phyloP scores from a whole-genome alignment of 2,329 filamentous ascomycete species.

The Colletotrichum truncatum region DNA sequence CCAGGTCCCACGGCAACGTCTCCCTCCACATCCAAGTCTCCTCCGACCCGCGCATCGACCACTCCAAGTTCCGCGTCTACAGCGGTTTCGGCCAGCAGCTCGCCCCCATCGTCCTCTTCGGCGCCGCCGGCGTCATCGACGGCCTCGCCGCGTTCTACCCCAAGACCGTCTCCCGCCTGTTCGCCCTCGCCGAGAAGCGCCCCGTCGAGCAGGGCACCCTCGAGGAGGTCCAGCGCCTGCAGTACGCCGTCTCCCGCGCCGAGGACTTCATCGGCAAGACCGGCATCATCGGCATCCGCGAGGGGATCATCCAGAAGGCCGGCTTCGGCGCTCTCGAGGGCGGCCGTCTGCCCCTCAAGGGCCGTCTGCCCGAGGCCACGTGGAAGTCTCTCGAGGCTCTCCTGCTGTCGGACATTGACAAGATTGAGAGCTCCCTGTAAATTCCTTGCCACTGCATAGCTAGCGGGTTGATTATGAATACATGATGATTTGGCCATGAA shows the following conservation, averaged over 20 bases:
- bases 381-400: slow-evolving; percentile 39
- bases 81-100: slow-evolving; percentile 74
- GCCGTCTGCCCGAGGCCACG: slow-evolving; percentile 63
- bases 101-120: slow-evolving; percentile 69
- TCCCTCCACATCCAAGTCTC: slow-evolving; percentile 71
- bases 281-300: slow-evolving; percentile 72
- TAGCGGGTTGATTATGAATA: not conserved
- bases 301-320: slow-evolving; percentile 65
- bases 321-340: slow-evolving; percentile 67
- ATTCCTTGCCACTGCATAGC: not conserved
- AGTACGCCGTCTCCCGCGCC: slow-evolving; percentile 68
- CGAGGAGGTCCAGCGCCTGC: slow-evolving; percentile 64
- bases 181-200: slow-evolving; percentile 51
- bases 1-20: slow-evolving; percentile 68
- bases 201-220: slow-evolving; percentile 51
- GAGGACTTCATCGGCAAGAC: slow-evolving; percentile 70
- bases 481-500: not conserved
- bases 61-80: slow-evolving; percentile 69
- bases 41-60: slow-evolving; percentile 67
- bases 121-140: slow-evolving; percentile 73
- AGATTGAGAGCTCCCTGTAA: slow-evolving; percentile 29
- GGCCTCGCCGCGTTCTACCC: slow-evolving; percentile 73
- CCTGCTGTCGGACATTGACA: slow-evolving; percentile 27
- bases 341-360: slow-evolving; percentile 66
- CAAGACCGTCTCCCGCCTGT: slow-evolving; percentile 67